Base-by-base conservation (phyloP, 345 rosid genomes). In the Sonneratia caseolaris region DNA sequence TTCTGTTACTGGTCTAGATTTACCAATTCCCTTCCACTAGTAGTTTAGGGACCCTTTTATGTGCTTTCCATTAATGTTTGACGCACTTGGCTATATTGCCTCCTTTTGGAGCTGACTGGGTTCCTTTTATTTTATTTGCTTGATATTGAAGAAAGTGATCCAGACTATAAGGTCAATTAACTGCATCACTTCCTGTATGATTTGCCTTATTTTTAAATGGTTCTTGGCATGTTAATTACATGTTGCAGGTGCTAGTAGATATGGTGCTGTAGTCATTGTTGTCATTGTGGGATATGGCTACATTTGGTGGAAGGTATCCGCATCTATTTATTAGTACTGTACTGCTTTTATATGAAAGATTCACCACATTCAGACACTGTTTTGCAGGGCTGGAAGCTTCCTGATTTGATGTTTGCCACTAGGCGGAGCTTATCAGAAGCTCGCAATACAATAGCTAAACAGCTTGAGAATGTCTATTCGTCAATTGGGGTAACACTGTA, bases 381-480 rank as follows among this genome's bases (percentile, higher is more conserved):
- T 62, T 77, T 68, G 64, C 81, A 95, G 98, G 99, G 99, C 2
- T 95, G 92, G 92, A 89, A 88, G 69, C 91, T 95, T 87, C 91
- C 96, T 56, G 94, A 95, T 82, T 75, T 95, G 84, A 92, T 86
- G 97, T 95, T 95, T 84, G 98, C 96, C 6, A 90, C 99, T 4
- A 89, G 88, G 74, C 94, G 94, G 64, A 79, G 94, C 76, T 82
- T 95, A 75, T 84, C 91, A 75, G 99, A 92, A 75, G 97, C 99
- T 71, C 84, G 97, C 76, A 78, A 81, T 72, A 76, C 84, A 69
- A 79, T 95, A 67, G 93, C 88, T 77, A 86, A 82, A 73, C 91
- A 88, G 72, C 92, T 95, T 70, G 97, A 90, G 70, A 85, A 74
- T 66, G 91, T 92, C 73, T 86, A 90, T 76, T 73, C 86, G 35